A percentile compares a stretch with the other conserved stretches of the same genome.
phyloP scores from a whole-genome alignment of 176 grass and related monocot species.

The Musa troglodytarum region DNA sequence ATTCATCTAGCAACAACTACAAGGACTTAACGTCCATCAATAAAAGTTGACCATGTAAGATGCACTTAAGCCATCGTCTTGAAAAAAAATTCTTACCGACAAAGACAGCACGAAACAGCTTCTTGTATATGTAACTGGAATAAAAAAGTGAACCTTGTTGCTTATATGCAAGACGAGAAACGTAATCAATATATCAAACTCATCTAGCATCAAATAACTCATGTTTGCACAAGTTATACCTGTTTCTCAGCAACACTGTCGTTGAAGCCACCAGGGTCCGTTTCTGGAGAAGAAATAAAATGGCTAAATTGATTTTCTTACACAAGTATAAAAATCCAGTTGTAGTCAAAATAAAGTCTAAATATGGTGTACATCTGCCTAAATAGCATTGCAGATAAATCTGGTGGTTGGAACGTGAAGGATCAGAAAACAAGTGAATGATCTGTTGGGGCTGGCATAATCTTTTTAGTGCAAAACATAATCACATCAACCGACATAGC shows the following conservation, averaged over 20 bases:
- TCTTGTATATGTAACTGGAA: background rate
- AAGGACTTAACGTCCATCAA: background rate
- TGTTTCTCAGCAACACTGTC: conserved; percentile 83
- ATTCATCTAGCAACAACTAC: background rate
- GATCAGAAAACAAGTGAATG: no score
- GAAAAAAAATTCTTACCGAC: background rate
- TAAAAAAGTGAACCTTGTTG: background rate
- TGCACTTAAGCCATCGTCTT: background rate
- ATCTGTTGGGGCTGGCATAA: no score
- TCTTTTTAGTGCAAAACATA: no score
- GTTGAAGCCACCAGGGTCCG: conserved; percentile 78
- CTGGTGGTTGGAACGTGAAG: background rate
- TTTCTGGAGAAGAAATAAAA: conserved; percentile 41
- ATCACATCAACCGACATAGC: background rate
- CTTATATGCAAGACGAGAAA: background rate
- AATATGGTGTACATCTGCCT: background rate
- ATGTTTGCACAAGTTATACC: conserved; percentile 29
- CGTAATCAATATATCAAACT: background rate
- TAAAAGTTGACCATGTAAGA: background rate
- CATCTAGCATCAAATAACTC: background rate
- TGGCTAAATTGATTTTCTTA: background rate
- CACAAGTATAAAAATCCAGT: background rate
- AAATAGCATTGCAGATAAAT: background rate
- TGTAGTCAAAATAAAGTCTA: background rate
- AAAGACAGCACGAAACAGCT: background rate